Evolutionary conservation across 495 filamentous ascomycete genomes (phyloP).

Genomic region (Penicillium chermesinum): DNA sequence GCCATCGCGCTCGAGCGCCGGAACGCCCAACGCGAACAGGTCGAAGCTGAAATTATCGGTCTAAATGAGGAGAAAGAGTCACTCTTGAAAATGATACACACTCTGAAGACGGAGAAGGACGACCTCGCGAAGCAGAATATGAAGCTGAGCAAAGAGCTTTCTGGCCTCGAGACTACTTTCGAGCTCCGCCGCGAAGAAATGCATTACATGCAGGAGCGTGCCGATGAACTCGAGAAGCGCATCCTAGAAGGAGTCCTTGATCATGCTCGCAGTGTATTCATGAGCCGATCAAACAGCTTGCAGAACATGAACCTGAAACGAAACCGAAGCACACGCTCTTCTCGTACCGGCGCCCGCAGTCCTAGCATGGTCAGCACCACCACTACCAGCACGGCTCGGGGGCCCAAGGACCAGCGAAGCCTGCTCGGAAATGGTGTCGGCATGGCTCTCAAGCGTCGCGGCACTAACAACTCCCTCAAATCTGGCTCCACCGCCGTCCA

Average conservation of each 20-base stretch:
- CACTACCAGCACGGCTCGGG: slow-evolving; percentile 33
- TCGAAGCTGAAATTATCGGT: slow-evolving; percentile 64
- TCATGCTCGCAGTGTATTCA: slow-evolving; percentile 79
- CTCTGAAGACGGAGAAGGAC: slow-evolving; percentile 64
- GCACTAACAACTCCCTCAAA: slow-evolving; percentile 32
- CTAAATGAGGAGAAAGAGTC: slow-evolving; percentile 62
- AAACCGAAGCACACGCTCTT: slow-evolving; percentile 46
- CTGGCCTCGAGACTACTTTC: slow-evolving; percentile 81
- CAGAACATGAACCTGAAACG: slow-evolving; percentile 67
- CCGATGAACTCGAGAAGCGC: slow-evolving; percentile 80
- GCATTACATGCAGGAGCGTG: slow-evolving; percentile 78
- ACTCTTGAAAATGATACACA: slow-evolving; percentile 52
- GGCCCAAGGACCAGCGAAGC: slow-evolving; percentile 35
- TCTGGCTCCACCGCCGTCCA: slow-evolving; percentile 44
- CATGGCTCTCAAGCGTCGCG: slow-evolving; percentile 48
- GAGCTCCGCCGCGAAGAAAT: slow-evolving; percentile 86
- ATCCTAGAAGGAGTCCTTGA: slow-evolving; percentile 95
- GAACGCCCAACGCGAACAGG: slow-evolving; percentile 68
- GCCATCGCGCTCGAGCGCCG: slow-evolving; percentile 74
- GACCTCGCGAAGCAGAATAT: slow-evolving; percentile 66
- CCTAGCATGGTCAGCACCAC: slow-evolving; percentile 34
- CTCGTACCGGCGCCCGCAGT: slow-evolving; percentile 33
- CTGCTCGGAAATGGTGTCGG: slow-evolving; percentile 47
- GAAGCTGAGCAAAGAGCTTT: slow-evolving; percentile 74
- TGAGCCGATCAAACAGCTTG: slow-evolving; percentile 47